phyloP scores from a whole-genome alignment of 495 filamentous ascomycete genomes.

The Neurospora cerealis region DNA sequence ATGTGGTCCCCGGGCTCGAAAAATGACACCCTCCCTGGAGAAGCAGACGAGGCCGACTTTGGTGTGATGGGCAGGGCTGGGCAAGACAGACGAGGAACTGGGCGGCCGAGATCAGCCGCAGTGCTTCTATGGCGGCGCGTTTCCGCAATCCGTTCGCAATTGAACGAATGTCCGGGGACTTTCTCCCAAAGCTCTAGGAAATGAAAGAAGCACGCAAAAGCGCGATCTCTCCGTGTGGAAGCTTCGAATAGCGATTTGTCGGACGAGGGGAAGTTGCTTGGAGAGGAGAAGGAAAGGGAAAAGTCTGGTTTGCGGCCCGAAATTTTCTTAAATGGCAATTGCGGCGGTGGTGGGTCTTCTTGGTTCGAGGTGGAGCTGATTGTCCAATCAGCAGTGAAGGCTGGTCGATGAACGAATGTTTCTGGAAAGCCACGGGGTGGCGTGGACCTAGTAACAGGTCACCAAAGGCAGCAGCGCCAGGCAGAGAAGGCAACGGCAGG shows the following conservation, averaged over 20 bases:
- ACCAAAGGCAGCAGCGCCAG: not conserved
- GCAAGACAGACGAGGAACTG: conserved; percentile 51
- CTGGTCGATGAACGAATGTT: not conserved
- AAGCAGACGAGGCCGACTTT: conserved; percentile 18
- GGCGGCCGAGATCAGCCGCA: conserved; percentile 46
- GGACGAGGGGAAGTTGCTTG: conserved; percentile 70
- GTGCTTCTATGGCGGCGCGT: conserved; percentile 99
- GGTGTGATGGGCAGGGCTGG: conserved; percentile 28
- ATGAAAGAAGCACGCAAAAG: conserved; percentile 28
- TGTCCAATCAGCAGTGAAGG: not conserved
- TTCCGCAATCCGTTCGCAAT: conserved; percentile 55
- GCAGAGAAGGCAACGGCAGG: not conserved
- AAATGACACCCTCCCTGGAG: conserved; percentile 1
- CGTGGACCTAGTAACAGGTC: not conserved
- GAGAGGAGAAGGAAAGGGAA: conserved; percentile 29
- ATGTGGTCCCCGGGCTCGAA: conserved; percentile 38
- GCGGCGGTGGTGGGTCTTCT: not conserved
- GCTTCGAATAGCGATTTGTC: conserved; percentile 99
- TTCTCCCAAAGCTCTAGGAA: conserved; percentile 84
- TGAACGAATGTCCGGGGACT: conserved; percentile 95
- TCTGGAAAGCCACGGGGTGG: not conserved
- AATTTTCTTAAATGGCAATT: conserved; percentile 15
- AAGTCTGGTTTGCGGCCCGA: conserved; percentile 5
- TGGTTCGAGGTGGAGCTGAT: not conserved
- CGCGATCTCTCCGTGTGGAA: conserved; percentile 72